phyloP scores from a whole-genome alignment of 371 early-diverging fungal genomes.

The Rhizopus delemar region DNA sequence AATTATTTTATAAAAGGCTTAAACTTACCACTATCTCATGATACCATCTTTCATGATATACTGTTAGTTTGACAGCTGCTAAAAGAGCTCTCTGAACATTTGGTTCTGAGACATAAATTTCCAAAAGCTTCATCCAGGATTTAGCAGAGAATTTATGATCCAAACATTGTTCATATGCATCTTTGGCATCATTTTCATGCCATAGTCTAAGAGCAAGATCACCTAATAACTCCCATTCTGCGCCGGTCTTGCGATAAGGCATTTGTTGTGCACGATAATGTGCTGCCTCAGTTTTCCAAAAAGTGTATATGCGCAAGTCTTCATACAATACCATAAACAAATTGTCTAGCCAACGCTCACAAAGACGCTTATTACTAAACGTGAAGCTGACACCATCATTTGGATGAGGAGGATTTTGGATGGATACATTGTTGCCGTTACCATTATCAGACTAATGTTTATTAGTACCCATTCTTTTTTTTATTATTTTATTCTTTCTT shows the following conservation, averaged over 20 bases:
- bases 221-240: conserved; percentile 96
- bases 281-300: conserved; percentile 75
- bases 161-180: conserved; percentile 85
- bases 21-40: conserved; percentile 78
- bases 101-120: conserved; percentile 77
- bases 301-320: conserved; percentile 92
- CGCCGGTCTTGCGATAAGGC: conserved; percentile 85
- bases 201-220: conserved; percentile 86
- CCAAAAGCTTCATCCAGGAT: conserved; percentile 82
- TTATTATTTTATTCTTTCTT: no score
- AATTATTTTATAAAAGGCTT: no score
- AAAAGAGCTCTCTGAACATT: conserved; percentile 78
- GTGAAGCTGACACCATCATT: conserved; percentile 46
- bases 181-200: conserved; percentile 87
- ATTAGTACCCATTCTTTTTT: not conserved
- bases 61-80: conserved; percentile 79
- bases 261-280: conserved; percentile 71
- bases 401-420: conserved; percentile 7
- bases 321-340: conserved; percentile 97
- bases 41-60: conserved; percentile 81
- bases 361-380: conserved; percentile 91
- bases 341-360: conserved; percentile 98
- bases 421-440: not conserved
- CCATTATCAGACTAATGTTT: not conserved
- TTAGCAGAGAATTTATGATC: conserved; percentile 89